Evolutionary conservation across 495 filamentous ascomycete species (phyloP).

Genomic region (Clohesyomyces aquaticus): DNA sequence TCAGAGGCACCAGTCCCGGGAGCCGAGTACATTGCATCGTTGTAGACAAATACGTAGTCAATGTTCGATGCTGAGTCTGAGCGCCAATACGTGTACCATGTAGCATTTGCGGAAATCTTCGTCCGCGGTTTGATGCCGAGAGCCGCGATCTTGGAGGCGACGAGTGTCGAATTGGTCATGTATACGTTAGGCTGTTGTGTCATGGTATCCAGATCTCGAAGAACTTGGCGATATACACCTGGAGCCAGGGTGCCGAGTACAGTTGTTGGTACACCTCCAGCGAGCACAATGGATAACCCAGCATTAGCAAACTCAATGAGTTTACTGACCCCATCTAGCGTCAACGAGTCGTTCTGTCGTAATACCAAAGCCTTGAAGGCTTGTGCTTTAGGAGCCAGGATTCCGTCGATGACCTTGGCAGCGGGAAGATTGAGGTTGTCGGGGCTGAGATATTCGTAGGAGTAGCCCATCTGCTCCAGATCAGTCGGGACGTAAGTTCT

Average conservation of each 20-base stretch:
- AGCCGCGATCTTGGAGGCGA: slow-evolving; percentile 16
- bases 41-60: slow-evolving; percentile 27
- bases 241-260: slow-evolving; percentile 12
- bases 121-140: slow-evolving; percentile 22
- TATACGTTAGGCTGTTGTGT: slow-evolving; percentile 9
- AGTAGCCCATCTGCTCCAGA: slow-evolving; percentile 19
- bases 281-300: slow-evolving; percentile 19
- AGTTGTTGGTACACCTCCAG: slow-evolving; percentile 15
- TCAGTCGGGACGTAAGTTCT: slow-evolving; percentile 22
- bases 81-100: slow-evolving; percentile 31
- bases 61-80: slow-evolving; percentile 5
- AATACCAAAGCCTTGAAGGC: slow-evolving; percentile 21
- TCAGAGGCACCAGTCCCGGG: slow-evolving; percentile 10
- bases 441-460: slow-evolving; percentile 25
- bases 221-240: slow-evolving; percentile 5
- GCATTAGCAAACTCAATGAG: slow-evolving; percentile 25
- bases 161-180: slow-evolving; percentile 12
- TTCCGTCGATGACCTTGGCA: slow-evolving; percentile 16
- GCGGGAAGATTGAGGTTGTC: slow-evolving; percentile 23
- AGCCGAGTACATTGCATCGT: slow-evolving; percentile 16
- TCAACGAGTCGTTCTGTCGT: slow-evolving; percentile 20
- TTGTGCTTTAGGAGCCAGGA: slow-evolving; percentile 21
- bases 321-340: slow-evolving; percentile 17
- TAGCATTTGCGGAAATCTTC: slow-evolving; percentile 13
- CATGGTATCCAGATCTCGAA: slow-evolving; percentile 6